Evolutionary conservation across 306 rosid species (phyloP).

Genomic region (Biancaea sappan): DNA sequence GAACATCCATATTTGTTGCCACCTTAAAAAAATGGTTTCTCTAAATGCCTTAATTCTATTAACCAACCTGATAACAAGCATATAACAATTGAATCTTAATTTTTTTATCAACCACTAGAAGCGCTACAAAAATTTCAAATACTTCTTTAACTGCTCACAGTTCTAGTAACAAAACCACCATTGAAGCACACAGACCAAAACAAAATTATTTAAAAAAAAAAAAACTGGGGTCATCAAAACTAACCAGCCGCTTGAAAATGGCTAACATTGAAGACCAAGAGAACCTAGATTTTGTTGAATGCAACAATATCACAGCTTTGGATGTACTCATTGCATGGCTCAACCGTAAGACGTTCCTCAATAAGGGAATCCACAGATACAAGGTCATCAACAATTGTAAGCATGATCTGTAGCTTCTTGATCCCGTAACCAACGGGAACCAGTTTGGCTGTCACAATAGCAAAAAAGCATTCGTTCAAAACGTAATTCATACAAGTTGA

Average conservation of each 20-base stretch:
- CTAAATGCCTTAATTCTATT: too few species aligned
- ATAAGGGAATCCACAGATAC: conserved; percentile 79
- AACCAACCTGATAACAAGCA: too few species aligned
- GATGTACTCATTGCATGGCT: conserved; percentile 65
- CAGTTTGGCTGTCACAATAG: conserved; percentile 63
- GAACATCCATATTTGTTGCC: too few species aligned
- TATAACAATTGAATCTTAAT: too few species aligned
- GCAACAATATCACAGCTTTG: conserved; percentile 97
- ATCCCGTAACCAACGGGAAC: conserved; percentile 88
- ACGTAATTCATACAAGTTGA: too few species aligned
- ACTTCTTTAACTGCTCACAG: conserved; percentile 32
- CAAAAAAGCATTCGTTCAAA: background rate
- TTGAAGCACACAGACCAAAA: conserved; percentile 29
- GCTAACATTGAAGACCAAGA: conserved; percentile 27
- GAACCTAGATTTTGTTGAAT: conserved; percentile 81
- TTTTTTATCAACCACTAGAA: too few species aligned
- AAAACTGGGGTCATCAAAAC: conserved; percentile 14
- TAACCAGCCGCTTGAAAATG: conserved; percentile 49
- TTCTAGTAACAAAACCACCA: conserved; percentile 41
- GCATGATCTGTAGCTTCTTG: conserved; percentile 86
- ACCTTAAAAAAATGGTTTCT: too few species aligned
- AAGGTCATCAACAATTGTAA: conserved; percentile 82
- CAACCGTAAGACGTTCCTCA: conserved; percentile 74
- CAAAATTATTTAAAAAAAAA: too few species aligned
- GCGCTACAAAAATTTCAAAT: too few species aligned